phyloP scores from a whole-genome alignment of 306 rosid genomes.

The Fragaria nilgerrensis region DNA sequence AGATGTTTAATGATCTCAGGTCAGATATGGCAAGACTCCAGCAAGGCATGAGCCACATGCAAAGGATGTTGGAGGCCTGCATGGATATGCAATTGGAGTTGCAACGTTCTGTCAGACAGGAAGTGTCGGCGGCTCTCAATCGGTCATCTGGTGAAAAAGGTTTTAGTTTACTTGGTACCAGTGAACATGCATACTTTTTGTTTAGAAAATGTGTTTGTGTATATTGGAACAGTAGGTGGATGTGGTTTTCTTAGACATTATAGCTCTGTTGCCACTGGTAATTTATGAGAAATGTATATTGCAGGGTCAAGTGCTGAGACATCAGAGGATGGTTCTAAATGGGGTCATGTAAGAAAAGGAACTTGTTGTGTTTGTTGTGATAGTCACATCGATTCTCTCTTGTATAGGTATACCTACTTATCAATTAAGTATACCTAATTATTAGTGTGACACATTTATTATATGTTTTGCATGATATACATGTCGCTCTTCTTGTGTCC shows the following conservation, averaged over 20 bases:
- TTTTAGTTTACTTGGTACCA: conserved; percentile 12
- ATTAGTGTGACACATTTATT: background rate
- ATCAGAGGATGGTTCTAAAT: conserved; percentile 92
- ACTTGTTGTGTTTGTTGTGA: conserved; percentile 99
- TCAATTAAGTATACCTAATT: background rate
- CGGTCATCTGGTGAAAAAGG: conserved; percentile 86
- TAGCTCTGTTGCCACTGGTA: background rate
- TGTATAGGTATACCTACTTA: conserved; percentile 67
- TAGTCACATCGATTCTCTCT: conserved; percentile 90
- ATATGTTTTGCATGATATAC: background rate
- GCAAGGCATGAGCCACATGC: conserved; percentile 99
- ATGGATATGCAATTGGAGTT: conserved; percentile 99
- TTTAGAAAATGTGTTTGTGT: background rate
- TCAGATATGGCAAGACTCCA: conserved; percentile 98
- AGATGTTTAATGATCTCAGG: conserved; percentile 87
- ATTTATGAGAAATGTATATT: conserved; percentile 15
- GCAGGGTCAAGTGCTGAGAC: conserved; percentile 78
- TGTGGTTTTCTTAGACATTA: background rate
- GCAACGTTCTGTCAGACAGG: conserved; percentile 99
- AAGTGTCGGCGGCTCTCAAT: conserved; percentile 95
- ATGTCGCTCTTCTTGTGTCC: background rate
- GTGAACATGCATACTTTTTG: background rate
- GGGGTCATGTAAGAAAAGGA: conserved; percentile 98
- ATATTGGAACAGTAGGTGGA: background rate
- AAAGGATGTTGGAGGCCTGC: conserved; percentile 99